Percentiles rank a stretch among this genome's conserved stretches.
Conservation (phyloP, 805 yeast species). For the Naumovozyma baii region DNA sequence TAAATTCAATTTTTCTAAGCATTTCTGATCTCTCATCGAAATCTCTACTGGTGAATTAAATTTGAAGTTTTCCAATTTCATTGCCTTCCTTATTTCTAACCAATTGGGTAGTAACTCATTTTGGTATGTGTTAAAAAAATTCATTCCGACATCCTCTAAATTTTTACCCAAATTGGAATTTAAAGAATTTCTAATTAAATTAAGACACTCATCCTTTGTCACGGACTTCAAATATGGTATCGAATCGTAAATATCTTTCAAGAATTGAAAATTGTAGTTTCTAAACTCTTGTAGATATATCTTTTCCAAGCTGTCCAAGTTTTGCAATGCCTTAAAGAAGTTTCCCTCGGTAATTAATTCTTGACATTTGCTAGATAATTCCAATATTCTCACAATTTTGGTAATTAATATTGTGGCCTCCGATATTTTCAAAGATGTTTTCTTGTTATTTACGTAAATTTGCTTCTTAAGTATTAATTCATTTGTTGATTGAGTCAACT, state of each 20-base stretch:
- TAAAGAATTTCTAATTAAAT: constrained; percentile 56
- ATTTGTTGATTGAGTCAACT: constrained; percentile 54
- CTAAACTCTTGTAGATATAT: constrained; percentile 63
- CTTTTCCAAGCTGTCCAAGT: constrained; percentile 62
- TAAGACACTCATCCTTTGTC: constrained; percentile 66
- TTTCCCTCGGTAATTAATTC: constrained; percentile 65
- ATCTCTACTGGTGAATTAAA: constrained; percentile 82
- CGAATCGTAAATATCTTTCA: constrained; percentile 61
- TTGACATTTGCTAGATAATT: constrained; percentile 76
- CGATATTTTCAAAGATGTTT: constrained; percentile 54
- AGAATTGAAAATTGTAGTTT: constrained; percentile 52
- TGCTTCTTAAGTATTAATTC: constrained; percentile 56
- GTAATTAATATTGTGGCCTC: constrained; percentile 63
- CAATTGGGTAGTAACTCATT: constrained; percentile 44
- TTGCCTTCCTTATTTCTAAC: constrained; percentile 49
- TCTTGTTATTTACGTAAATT: constrained; percentile 48
- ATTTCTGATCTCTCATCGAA: constrained; percentile 55
- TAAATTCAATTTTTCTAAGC: constrained; percentile 31
- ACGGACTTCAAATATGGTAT: constrained; percentile 66
- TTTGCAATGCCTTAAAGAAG: constrained; percentile 79
- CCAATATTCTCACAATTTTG: constrained; percentile 70
- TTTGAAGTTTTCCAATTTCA: constrained; percentile 42
- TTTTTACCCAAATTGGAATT: constrained; percentile 52
- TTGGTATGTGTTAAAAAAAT: constrained; percentile 44
- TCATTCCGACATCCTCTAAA: constrained; percentile 35